phyloP scores from a whole-genome alignment of 2,329 filamentous ascomycete species.

The Arachnomyces sp. region DNA sequence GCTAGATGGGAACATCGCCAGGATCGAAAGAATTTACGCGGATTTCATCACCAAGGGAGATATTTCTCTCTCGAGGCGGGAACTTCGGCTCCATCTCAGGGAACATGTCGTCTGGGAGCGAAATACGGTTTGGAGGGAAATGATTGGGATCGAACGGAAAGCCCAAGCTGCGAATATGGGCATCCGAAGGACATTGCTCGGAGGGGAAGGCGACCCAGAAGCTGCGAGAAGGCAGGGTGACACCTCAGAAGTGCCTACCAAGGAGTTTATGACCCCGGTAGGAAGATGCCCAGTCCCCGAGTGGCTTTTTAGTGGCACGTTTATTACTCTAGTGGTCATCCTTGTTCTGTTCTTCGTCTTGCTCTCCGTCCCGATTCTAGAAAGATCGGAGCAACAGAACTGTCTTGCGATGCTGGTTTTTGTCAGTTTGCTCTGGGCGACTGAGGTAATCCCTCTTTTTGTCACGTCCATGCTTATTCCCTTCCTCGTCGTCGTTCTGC shows the following conservation, averaged over 20 bases:
- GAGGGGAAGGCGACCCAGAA: slow-evolving; percentile 60
- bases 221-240: slow-evolving; percentile 77
- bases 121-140: slow-evolving; percentile 97
- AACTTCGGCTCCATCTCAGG: slow-evolving; percentile 79
- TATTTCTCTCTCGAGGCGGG: slow-evolving; percentile 65
- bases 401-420: slow-evolving; percentile 90
- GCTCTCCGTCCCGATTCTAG: slow-evolving; percentile 72
- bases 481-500: slow-evolving; percentile 80
- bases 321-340: slow-evolving; percentile 66
- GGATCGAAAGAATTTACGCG: slow-evolving; percentile 74
- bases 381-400: slow-evolving; percentile 85
- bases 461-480: slow-evolving; percentile 92
- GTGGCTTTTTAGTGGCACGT: slow-evolving; percentile 77
- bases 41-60: slow-evolving; percentile 78
- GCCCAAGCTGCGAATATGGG: slow-evolving; percentile 91
- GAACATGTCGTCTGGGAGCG: slow-evolving; percentile 99
- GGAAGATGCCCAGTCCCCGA: slow-evolving; percentile 67
- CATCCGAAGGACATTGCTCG: slow-evolving; percentile 67
- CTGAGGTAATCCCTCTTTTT: slow-evolving; percentile 95
- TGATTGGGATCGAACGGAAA: slow-evolving; percentile 95
- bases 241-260: slow-evolving; percentile 58
- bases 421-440: slow-evolving; percentile 92
- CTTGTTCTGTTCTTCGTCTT: slow-evolving; percentile 66
- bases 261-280: slow-evolving; percentile 69
- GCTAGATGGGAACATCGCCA: slow-evolving; percentile 63